These are phyloP conservation scores for Clonostachys sp. DNA, from an alignment of 2,329 filamentous ascomycete species.

Conservation along the genomic window DNA sequence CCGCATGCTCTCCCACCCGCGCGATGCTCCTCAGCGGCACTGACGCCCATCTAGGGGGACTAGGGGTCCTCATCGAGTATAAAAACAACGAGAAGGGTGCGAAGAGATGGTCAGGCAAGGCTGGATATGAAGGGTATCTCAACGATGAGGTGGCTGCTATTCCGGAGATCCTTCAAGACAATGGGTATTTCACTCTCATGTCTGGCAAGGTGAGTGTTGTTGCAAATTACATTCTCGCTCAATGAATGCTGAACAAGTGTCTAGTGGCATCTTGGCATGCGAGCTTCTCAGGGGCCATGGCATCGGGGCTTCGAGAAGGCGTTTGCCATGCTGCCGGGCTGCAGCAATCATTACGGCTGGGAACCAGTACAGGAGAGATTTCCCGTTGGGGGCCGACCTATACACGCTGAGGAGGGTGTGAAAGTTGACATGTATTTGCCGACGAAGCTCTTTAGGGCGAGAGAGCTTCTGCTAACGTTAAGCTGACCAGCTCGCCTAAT, in stretches of 20 bases:
- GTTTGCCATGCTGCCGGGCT: conserved; percentile 55
- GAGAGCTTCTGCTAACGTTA: too few relatives aligned
- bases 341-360: conserved; percentile 41
- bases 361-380: conserved; percentile 9
- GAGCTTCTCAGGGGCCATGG: conserved; percentile 48
- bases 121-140: conserved; percentile 56
- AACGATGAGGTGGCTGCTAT: conserved; percentile 53
- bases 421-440: conserved; percentile 8
- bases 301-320: conserved; percentile 51
- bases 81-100: conserved; percentile 13
- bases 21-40: conserved; percentile 59
- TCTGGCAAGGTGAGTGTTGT: conserved; percentile 37
- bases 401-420: background rate
- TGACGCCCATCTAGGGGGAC: conserved; percentile 53
- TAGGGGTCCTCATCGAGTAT: conserved; percentile 54
- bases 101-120: conserved; percentile 2
- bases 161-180: conserved; percentile 53
- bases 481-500: too few relatives aligned
- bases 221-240: too few relatives aligned
- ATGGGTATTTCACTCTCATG: conserved; percentile 56
- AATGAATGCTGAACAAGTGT: too few relatives aligned
- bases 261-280: conserved; percentile 55
- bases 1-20: conserved; percentile 59
- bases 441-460: conserved; percentile 17
- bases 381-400: background rate